Percentiles rank a stretch among this genome's conserved stretches.
phyloP scores from a whole-genome alignment of 1,139 yeast species.

The Geotrichum phurueaensis region DNA sequence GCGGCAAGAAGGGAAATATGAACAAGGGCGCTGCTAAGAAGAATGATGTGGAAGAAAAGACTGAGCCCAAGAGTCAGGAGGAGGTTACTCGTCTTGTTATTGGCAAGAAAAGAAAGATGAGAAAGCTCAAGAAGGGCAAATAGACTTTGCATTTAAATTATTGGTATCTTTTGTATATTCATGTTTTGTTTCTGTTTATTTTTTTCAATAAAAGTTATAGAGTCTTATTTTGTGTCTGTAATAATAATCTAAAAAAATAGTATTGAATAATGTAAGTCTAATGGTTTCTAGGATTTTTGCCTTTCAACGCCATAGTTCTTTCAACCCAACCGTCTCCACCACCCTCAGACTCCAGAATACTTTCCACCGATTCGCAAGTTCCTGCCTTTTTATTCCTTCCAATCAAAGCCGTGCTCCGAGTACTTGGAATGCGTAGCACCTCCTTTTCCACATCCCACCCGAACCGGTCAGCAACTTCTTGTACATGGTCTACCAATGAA shows the following conservation, averaged over 20 bases:
- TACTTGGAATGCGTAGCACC: slow-evolving; percentile 87
- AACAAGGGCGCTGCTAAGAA: slow-evolving; percentile 26
- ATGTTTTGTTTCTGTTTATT: neutral
- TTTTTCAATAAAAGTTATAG: slow-evolving; percentile 1
- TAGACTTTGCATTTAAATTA: slow-evolving; percentile 8
- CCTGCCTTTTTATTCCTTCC: slow-evolving; percentile 44
- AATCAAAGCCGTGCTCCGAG: slow-evolving; percentile 85
- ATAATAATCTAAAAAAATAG: too few relatives aligned
- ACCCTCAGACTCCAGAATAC: slow-evolving; percentile 64
- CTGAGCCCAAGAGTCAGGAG: slow-evolving; percentile 14
- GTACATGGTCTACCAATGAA: slow-evolving; percentile 79
- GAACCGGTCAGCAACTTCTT: slow-evolving; percentile 53
- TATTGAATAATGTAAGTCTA: slow-evolving; percentile 15
- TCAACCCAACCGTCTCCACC: slow-evolving; percentile 92
- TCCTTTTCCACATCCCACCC: slow-evolving; percentile 89
- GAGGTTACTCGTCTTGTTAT: slow-evolving; percentile 23
- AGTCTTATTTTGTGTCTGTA: neutral
- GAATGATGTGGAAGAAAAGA: slow-evolving; percentile 38
- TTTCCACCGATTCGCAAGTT: slow-evolving; percentile 34
- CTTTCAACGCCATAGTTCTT: slow-evolving; percentile 31
- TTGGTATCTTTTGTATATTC: slow-evolving; percentile 1
- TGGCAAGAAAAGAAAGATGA: slow-evolving; percentile 28
- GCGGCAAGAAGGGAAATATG: slow-evolving; percentile 32
- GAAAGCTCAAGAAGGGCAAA: slow-evolving; percentile 24
- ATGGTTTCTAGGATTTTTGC: slow-evolving; percentile 38